These are phyloP conservation scores for Sporothrix protearum DNA, from an alignment of 2,329 filamentous ascomycete species.

Conservation along the genomic window DNA sequence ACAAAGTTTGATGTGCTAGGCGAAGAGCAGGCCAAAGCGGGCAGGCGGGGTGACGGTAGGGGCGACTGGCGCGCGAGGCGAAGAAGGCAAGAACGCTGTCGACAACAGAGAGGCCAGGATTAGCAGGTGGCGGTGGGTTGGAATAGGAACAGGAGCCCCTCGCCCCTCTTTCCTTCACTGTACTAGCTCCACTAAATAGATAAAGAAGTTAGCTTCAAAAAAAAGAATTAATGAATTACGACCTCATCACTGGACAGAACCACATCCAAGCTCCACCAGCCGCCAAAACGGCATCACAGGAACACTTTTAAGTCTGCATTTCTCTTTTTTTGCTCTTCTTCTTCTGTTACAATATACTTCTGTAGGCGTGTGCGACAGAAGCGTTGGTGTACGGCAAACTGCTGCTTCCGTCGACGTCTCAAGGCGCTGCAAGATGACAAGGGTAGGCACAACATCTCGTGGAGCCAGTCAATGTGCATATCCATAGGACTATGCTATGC, in stretches of 20 bases:
- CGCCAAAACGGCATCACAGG: background rate
- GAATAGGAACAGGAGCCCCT: background rate
- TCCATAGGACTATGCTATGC: background rate
- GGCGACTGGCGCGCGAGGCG: conserved; percentile 3
- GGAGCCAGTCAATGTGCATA: conserved; percentile 4
- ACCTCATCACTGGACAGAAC: background rate
- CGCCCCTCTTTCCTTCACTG: conserved; percentile 10
- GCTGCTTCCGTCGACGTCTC: conserved; percentile 4
- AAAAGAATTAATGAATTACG: background rate
- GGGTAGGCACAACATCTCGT: background rate
- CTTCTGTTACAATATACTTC: background rate
- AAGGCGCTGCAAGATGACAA: background rate
- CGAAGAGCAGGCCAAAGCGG: conserved; percentile 6
- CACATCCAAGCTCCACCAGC: conserved; percentile 1
- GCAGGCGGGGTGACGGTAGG: background rate
- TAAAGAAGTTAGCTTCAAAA: background rate
- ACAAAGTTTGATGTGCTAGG: background rate
- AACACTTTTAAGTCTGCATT: too few relatives aligned
- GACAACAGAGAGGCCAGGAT: conserved; percentile 4
- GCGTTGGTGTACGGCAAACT: background rate
- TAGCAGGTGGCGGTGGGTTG: conserved; percentile 3
- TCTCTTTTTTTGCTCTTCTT: background rate
- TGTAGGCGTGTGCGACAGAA: background rate
- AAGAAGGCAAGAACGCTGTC: background rate
- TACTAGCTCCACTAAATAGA: conserved; percentile 1